Base-by-base conservation (phyloP, 108 stramenopile species). In the Seminavis robusta region DNA sequence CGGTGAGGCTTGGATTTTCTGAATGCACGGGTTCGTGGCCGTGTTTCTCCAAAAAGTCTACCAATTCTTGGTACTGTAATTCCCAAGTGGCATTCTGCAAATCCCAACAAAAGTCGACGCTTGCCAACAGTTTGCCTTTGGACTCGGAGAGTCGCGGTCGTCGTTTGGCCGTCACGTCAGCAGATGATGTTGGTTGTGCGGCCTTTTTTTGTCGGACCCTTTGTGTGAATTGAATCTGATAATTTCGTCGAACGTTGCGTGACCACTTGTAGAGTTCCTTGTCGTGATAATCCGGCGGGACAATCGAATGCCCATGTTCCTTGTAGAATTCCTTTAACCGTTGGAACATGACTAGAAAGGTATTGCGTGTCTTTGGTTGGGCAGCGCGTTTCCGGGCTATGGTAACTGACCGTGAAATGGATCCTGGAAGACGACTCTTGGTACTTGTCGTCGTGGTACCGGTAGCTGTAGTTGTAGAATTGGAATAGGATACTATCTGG, bases 1-100 rank as follows among this genome's bases (percentile, higher is more conserved):
- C 33, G n/a, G n/a, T n/a, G n/a, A n/a, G n/a, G n/a, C n/a, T n/a
- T n/a, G n/a, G n/a, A n/a, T n/a, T n/a, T n/a, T n/a, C n/a, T n/a
- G n/a, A n/a, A n/a, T n/a, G n/a, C n/a, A n/a, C n/a, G n/a, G n/a
- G n/a, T n/a, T n/a, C 30, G 27, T 71, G 69, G 19, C 69, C 69
- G 33, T 61, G 33, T 9, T 5, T n/a, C 8, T 53, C 19, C 9
- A 47, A 41, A 55, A 63, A 79, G 6, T 57, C 59, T 28, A n/a
- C 3, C 43, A 79, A 33, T 44, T 77, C 54, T 26, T 71, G 33
- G 50, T 61, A 77, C 19, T 56, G 63, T 34, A 36, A 21, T 15
- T 74, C 44, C 83, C 83, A 84, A 20, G 33, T 26, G 21, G 28
- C 33, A 3, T 53, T 37, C 45, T 68, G 63, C 5, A 52, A 48